Evolutionary conservation across 116 monocot genomes (phyloP), one percentile per base, ranked within the genome.

Genomic region (Posidonia oceanica): DNA sequence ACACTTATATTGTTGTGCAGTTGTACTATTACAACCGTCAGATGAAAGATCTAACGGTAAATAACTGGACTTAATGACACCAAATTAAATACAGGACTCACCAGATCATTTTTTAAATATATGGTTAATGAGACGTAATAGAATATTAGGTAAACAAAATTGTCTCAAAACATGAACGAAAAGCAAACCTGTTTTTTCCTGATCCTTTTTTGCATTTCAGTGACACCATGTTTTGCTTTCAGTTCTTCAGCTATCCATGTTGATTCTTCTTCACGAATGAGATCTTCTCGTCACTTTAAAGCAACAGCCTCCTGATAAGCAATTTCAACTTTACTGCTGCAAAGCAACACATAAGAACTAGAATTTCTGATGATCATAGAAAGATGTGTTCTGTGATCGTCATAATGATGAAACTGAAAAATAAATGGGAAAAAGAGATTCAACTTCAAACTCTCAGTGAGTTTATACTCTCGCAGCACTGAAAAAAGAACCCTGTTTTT

Each of bases 251-350:
- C 90, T 67, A 78, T 81, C 36, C 83, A 79, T 54, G 94, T 87
- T 29, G 87, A 92, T 71, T 98, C 97, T 71, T 98, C 98, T 79
- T 98, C 98, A 61, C 93, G 85, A 78, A 98, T 98, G 39, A 98
- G 89, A 59, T 98, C 97, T 77, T 97, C 97, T 74, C 90, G 97
- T 72, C 93, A 85, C 79, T 90, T 98, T n/a, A 98, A 79, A 71
- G 98, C 89, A 79, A 98, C 81, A 52, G 91, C 98, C 70, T 98
- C 98, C 57, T 98, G 87, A 72, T 98, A 86, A 13, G 89, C 83
- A 73, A 98, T 87, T 52, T 98, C 98, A 69, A 98, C 86, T 79
- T 72, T 81, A 84, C 90, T 98, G 88, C 79, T 82, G 78, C 16
- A 77, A 48, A 48, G 11, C 48, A 48, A 48, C 48, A 74, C 17